These are phyloP conservation scores for Niveomyces coronatus DNA, from an alignment of 2,329 filamentous ascomycete genomes.

Conservation along the genomic window DNA sequence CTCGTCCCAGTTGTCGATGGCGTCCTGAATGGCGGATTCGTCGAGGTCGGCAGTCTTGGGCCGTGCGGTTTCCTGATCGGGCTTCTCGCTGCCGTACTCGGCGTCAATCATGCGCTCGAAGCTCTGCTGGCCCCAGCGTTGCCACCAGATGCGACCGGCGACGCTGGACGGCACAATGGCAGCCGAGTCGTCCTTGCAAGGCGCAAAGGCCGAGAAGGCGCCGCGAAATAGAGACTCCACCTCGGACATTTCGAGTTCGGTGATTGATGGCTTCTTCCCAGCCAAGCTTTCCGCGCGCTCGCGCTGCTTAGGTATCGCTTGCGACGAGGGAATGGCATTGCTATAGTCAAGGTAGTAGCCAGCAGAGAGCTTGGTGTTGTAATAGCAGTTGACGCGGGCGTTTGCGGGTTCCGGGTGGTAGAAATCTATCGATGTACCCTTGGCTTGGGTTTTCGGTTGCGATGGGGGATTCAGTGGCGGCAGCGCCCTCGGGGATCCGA, in stretches of 20 bases:
- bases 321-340: constrained; percentile 47
- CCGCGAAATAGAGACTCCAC: constrained; percentile 67
- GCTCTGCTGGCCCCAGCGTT: constrained; percentile 53
- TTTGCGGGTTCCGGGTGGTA: constrained; percentile 45
- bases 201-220: constrained; percentile 72
- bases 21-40: constrained; percentile 40
- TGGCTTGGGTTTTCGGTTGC: constrained; percentile 58
- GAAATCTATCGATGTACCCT: constrained; percentile 44
- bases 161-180: constrained; percentile 59
- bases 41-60: constrained; percentile 31
- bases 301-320: constrained; percentile 52
- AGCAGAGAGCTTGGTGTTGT: constrained; percentile 52
- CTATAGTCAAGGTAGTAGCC: constrained; percentile 64
- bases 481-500: constrained; percentile 56
- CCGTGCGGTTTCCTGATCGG: constrained; percentile 25
- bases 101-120: constrained; percentile 55
- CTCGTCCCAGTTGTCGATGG: constrained; percentile 49
- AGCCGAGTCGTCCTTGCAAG: constrained; percentile 60
- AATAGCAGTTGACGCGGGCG: constrained; percentile 51
- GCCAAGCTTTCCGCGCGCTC: constrained; percentile 61
- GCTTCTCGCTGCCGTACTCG: constrained; percentile 32
- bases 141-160: constrained; percentile 67
- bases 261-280: constrained; percentile 45
- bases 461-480: constrained; percentile 62
- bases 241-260: constrained; percentile 51